These are phyloP conservation scores for Mycena floridula DNA, from an alignment of 768 basidiomycete genomes.

Conservation along the genomic window DNA sequence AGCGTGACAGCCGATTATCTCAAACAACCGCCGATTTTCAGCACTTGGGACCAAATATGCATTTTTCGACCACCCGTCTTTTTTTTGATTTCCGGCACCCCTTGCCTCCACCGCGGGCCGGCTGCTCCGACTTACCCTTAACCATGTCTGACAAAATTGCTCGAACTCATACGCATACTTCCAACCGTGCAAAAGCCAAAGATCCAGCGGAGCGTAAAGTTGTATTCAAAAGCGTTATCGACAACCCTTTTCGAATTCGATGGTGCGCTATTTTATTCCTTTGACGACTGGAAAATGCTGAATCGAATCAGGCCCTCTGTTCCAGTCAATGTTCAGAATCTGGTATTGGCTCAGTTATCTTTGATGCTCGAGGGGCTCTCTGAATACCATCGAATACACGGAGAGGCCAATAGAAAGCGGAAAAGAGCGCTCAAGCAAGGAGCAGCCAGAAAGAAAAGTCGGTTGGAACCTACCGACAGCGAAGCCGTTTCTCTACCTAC, in stretches of 20 bases:
- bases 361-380: constrained; percentile 45
- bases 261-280: constrained; percentile 41
- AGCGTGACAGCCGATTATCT: too few relatives aligned
- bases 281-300: constrained; percentile 4
- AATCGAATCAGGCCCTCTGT: constrained; percentile 49
- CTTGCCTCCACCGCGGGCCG: too few relatives aligned
- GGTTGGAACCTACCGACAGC: constrained; percentile 4
- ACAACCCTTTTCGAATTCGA: constrained; percentile 62
- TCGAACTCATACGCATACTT: constrained; percentile 47
- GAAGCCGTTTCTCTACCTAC: not conserved
- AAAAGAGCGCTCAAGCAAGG: constrained; percentile 23
- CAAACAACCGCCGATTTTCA: too few relatives aligned
- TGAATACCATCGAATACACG: constrained; percentile 30
- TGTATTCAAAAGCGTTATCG: constrained; percentile 65
- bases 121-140: too few relatives aligned
- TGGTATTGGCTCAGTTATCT: constrained; percentile 44
- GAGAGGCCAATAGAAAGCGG: constrained; percentile 29
- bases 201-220: constrained; percentile 47
- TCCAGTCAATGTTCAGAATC: constrained; percentile 57
- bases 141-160: constrained; percentile 46
- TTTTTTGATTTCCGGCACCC: too few relatives aligned
- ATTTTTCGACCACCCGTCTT: too few relatives aligned
- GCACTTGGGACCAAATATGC: too few relatives aligned
- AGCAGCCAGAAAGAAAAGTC: constrained; percentile 11
- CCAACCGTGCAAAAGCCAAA: constrained; percentile 54